Conservation (phyloP, 129 eudicot genomes). For the Lactuca saligna region DNA sequence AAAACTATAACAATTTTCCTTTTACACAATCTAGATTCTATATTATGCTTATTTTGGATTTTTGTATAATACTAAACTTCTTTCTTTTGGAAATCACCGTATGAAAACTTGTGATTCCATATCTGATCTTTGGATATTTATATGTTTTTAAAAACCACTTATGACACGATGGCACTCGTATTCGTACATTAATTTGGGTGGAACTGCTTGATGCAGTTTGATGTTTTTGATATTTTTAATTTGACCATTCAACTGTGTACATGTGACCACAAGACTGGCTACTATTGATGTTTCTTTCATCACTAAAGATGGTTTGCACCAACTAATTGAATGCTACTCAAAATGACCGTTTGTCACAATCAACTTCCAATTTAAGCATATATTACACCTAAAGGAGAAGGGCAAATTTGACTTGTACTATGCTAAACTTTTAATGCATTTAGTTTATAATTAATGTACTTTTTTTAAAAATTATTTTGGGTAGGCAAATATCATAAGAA, state of each 20-base stretch:
- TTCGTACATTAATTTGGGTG: not conserved
- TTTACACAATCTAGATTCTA: no score
- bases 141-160: not conserved
- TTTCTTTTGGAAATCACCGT: no score
- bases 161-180: not conserved
- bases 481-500: constrained; percentile 61
- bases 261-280: constrained; percentile 24
- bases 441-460: not conserved
- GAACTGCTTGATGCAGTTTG: constrained; percentile 1
- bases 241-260: constrained; percentile 10
- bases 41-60: no score
- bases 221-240: not conserved
- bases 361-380: constrained; percentile 15
- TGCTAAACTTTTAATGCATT: constrained; percentile 12
- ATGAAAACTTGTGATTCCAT: no score
- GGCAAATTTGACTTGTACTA: constrained; percentile 1
- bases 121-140: not conserved
- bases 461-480: not conserved
- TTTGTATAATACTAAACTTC: no score
- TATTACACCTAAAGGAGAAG: constrained; percentile 4
- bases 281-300: constrained; percentile 20
- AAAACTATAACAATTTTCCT: no score
- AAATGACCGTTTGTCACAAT: constrained; percentile 9
- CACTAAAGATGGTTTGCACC: constrained; percentile 23
- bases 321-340: constrained; percentile 7